These are phyloP conservation scores for Melastoma candidum DNA, from an alignment of 441 rosid species.

Conservation along the genomic window DNA sequence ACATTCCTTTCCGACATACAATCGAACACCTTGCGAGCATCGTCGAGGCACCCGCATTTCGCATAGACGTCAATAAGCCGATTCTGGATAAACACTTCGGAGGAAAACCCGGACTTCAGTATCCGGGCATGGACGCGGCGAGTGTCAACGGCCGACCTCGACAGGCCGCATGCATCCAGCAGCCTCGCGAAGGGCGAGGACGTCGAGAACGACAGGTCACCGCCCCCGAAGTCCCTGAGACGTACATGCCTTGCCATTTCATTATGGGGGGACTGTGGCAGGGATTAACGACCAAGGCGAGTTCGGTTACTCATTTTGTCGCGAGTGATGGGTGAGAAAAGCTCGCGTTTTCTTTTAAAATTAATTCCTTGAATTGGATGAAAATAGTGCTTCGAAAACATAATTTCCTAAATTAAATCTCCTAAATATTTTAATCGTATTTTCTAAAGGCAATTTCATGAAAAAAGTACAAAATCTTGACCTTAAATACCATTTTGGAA, in stretches of 20 bases:
- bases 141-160: slow-evolving; percentile 25
- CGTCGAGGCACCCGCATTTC: slow-evolving; percentile 38
- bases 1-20: slow-evolving; percentile 45
- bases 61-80: slow-evolving; percentile 49
- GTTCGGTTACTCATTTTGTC: no score
- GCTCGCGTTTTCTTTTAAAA: no score
- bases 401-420: no score
- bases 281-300: no score
- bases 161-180: slow-evolving; percentile 45
- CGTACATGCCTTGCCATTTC: slow-evolving; percentile 38
- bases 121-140: slow-evolving; percentile 47
- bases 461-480: no score
- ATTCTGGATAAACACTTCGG: slow-evolving; percentile 50
- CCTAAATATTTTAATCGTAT: no score
- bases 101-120: slow-evolving; percentile 32
- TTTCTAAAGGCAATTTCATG: no score
- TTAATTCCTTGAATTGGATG: no score
- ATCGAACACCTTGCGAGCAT: slow-evolving; percentile 49
- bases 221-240: slow-evolving; percentile 25
- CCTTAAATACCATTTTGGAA: no score
- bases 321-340: no score
- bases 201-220: slow-evolving; percentile 23
- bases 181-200: slow-evolving; percentile 57
- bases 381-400: no score
- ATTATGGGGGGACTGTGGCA: neutral